Evolutionary conservation across 306 rosid species (phyloP), one percentile per base, ranked within the genome.

Genomic region (Argentina anserina): DNA sequence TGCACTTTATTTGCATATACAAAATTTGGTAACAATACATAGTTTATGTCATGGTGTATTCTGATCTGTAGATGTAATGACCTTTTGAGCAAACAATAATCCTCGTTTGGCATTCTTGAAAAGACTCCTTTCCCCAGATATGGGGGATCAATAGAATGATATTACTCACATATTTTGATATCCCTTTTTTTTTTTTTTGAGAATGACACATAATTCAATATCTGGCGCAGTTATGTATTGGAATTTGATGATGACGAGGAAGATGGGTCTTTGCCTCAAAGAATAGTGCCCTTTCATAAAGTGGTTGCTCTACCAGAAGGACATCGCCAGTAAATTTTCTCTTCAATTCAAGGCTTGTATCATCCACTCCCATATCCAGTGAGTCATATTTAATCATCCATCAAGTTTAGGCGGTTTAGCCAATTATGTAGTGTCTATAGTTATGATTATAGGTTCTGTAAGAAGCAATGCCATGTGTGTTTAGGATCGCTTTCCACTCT

Each of bases 241-340:
- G 99, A 95, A 84, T 95, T 95, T 66, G 99, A 95, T 11, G 99
- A 95, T 41, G 99, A 95, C n/a, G 97, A 90, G 73, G 99, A 95
- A 88, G 96, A 95, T 52, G 99, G 99, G 41, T 83, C 97, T 15
- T 73, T 95, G 79, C 99, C 99, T 45, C 89, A 95, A 81, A 90
- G 99, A 86, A 81, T 81, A 11, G 97, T 91, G 39, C 93, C 99
- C 53, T 95, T 91, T 85, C 90, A 91, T 82, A 91, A 81, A 68
- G 97, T 94, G 80, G 99, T 94, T 74, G 76, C 93, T 50, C 80
- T 94, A 76, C 99, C 97, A 40, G 99, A 90, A 66, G 99, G 97
- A 58, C 99, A 88, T 75, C 95, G 99, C 61, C 97, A 91, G 86
- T 94, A 77, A 91, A 21, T 26, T 58, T 5, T 12, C 31, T 18